Evolutionary conservation across 129 eudicot species (phyloP).

Genomic region (Heracleum sosnowskyi): DNA sequence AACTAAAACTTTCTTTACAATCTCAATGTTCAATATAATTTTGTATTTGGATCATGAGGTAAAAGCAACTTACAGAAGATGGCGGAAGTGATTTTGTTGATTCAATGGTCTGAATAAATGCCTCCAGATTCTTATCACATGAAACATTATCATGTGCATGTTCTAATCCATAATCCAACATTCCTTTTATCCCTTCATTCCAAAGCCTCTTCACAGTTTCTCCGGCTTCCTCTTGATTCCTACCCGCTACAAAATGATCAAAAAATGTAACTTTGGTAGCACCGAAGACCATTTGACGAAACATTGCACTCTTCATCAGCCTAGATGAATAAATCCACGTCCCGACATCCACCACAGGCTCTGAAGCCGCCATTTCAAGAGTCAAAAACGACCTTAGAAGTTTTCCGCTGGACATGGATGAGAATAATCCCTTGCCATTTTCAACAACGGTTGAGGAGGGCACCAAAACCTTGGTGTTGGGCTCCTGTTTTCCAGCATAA

Average conservation of each 20-base stretch:
- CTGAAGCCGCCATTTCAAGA: slow-evolving; percentile 49
- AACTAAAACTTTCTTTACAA: background rate
- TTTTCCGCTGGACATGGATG: slow-evolving; percentile 45
- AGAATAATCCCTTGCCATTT: slow-evolving; percentile 48
- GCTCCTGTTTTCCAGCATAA: slow-evolving; percentile 20
- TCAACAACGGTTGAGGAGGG: slow-evolving; percentile 32
- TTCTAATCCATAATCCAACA: slow-evolving; percentile 85
- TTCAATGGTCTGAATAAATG: slow-evolving; percentile 51
- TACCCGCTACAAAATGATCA: slow-evolving; percentile 81
- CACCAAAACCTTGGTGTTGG: slow-evolving; percentile 2
- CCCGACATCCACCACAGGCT: slow-evolving; percentile 69
- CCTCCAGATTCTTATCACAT: slow-evolving; percentile 55
- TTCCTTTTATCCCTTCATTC: slow-evolving; percentile 61
- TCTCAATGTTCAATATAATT: background rate
- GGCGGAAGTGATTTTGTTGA: slow-evolving; percentile 45
- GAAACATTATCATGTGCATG: slow-evolving; percentile 67
- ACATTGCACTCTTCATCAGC: slow-evolving; percentile 36
- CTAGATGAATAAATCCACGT: slow-evolving; percentile 67
- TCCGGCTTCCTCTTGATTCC: slow-evolving; percentile 48
- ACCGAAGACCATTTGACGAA: slow-evolving; percentile 34
- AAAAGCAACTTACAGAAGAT: slow-evolving; percentile 45
- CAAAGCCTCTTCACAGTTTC: slow-evolving; percentile 46
- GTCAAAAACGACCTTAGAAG: slow-evolving; percentile 44
- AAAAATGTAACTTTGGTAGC: slow-evolving; percentile 42
- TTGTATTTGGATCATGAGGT: background rate